Conservation (phyloP, 2,329 filamentous ascomycete genomes). For the Graphilbum fragrans region DNA sequence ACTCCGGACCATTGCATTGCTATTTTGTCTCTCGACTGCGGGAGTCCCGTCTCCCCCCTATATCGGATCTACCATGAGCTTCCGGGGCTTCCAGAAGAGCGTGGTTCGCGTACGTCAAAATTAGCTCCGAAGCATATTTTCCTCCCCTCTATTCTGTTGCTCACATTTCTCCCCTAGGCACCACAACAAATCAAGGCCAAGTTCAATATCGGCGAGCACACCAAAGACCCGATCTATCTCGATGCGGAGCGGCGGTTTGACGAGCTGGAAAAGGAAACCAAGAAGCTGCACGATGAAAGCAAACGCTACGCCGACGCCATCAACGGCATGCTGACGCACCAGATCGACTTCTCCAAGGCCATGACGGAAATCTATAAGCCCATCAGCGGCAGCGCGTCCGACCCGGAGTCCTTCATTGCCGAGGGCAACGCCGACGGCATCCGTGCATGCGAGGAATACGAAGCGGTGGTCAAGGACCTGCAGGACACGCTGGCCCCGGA, state of each 20-base stretch:
- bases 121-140: not conserved
- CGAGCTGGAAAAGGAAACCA: slow-evolving; percentile 90
- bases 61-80: slow-evolving; percentile 57
- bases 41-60: not conserved
- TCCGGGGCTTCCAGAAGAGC: slow-evolving; percentile 91
- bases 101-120: slow-evolving; percentile 57
- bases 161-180: slow-evolving; percentile 37
- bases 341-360: slow-evolving; percentile 96
- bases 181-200: slow-evolving; percentile 84
- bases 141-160: not conserved
- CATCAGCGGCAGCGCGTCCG: slow-evolving; percentile 89
- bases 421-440: slow-evolving; percentile 92
- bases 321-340: slow-evolving; percentile 93
- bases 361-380: slow-evolving; percentile 97
- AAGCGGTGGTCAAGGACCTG: slow-evolving; percentile 77
- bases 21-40: not conserved
- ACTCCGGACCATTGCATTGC: not conserved
- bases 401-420: slow-evolving; percentile 69
- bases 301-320: slow-evolving; percentile 97
- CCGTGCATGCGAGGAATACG: slow-evolving; percentile 90
- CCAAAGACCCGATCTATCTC: slow-evolving; percentile 87
- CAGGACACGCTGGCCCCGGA: slow-evolving; percentile 82
- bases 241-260: slow-evolving; percentile 90
- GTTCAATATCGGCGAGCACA: slow-evolving; percentile 93
- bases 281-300: slow-evolving; percentile 92